Base-by-base conservation (phyloP, 345 rosid species). In the Toxicodendron radicans region DNA sequence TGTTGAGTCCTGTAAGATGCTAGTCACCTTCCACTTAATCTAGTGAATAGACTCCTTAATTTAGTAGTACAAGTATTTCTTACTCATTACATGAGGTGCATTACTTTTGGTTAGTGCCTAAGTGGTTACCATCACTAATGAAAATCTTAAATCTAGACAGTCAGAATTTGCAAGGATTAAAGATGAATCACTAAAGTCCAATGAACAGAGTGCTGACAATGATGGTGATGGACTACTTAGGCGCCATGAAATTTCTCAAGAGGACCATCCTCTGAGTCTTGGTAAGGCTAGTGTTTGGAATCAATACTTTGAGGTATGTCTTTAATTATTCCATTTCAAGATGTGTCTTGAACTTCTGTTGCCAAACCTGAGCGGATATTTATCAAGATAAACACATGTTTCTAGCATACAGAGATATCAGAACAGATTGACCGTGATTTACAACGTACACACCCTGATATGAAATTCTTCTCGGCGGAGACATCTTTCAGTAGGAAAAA, bases 391-490 rank as follows among this genome's bases (percentile, higher is more conserved):
- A 65, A 68, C 41, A 69, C 51, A 11, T 67, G 67, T 64, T 74
- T 79, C 53, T 78, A 90, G 95, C 86, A 90, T 75, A 83, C 82
- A 70, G 95, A 90, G 80, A 80, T 88, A 51, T 79, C 85, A 48
- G 89, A 88, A 76, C 95, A 90, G 82, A 90, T 90, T 71, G 92
- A 88, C 70, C 92, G 91, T 66, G 95, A 88, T 78, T 75, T 90
- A 82, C 87, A 67, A 49, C 87, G 92, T 46, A 90, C 95, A n/a
- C 95, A 90, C 73, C 91, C 92, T 1, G 86, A 90, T 57, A 70
- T 88, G 83, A 87, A 87, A 71, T 90, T 90, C 79, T 90, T 90
- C 82, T 86, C 92, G 0, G 91, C 84, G 21, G 83, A 90, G 30
- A 63, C 91, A 24, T 73, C 86, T 8, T 85, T 83, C 74, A 84